Conservation (phyloP, 2,329 filamentous ascomycete genomes). For the Calycina herbarum region DNA sequence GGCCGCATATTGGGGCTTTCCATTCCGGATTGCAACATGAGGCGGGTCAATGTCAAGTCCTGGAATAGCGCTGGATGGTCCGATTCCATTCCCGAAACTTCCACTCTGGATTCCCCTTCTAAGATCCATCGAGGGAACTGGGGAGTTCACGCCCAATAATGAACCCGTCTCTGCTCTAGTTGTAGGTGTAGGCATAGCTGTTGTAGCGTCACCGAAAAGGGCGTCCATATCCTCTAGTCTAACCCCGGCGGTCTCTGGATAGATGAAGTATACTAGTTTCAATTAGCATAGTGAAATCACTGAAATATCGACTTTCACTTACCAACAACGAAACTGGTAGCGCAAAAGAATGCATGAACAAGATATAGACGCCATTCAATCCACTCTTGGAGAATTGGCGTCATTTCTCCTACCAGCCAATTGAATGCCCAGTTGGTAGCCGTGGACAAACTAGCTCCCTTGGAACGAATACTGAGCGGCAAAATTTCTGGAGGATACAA, state of each 20-base stretch:
- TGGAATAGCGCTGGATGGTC: constrained; percentile 70
- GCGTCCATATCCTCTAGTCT: constrained; percentile 95
- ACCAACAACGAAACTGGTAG: constrained; percentile 94
- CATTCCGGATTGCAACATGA: constrained; percentile 53
- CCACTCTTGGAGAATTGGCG: constrained; percentile 84
- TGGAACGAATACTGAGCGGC: constrained; percentile 92
- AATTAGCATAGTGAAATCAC: background rate
- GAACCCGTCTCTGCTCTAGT: constrained; percentile 79
- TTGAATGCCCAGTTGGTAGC: constrained; percentile 99
- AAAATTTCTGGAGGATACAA: constrained; percentile 98
- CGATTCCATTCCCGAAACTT: constrained; percentile 43
- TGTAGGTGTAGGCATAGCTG: constrained; percentile 76
- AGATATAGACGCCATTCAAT: constrained; percentile 95
- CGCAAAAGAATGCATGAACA: constrained; percentile 95
- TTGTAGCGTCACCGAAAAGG: constrained; percentile 90
- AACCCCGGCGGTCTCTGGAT: constrained; percentile 94
- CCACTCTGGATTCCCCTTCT: constrained; percentile 48
- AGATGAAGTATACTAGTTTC: constrained; percentile 84
- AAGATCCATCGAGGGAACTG: constrained; percentile 74
- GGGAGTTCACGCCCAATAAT: constrained; percentile 75
- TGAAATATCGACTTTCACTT: constrained; percentile 44
- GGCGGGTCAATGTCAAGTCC: constrained; percentile 81
- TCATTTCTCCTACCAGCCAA: constrained; percentile 94
- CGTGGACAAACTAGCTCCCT: constrained; percentile 93
- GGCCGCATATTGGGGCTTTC: constrained; percentile 45